phyloP scores from a whole-genome alignment of 2,329 filamentous ascomycete species.

The Thermothelomyces thermophilus region DNA sequence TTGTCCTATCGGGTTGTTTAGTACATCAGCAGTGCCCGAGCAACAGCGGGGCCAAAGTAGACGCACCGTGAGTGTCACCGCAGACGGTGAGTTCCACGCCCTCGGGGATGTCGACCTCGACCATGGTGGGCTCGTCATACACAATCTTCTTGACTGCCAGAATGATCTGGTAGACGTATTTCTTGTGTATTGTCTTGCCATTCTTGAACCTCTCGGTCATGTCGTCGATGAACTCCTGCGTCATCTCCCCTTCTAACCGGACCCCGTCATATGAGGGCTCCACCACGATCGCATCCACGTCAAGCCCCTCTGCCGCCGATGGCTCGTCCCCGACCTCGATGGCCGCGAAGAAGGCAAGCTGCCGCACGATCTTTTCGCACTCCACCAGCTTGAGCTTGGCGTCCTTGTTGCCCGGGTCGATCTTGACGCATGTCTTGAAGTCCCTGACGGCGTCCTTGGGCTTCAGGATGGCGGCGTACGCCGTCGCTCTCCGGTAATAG shows the following conservation, averaged over 20 bases:
- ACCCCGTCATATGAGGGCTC: conserved; percentile 83
- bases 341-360: conserved; percentile 86
- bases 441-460: conserved; percentile 85
- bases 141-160: conserved; percentile 83
- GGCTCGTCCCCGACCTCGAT: conserved; percentile 91
- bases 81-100: conserved; percentile 84
- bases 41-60: not conserved
- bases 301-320: conserved; percentile 83
- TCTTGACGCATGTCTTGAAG: conserved; percentile 83
- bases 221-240: conserved; percentile 91
- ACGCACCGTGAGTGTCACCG: conserved; percentile 80
- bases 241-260: conserved; percentile 73
- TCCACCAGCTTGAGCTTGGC: conserved; percentile 86
- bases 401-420: conserved; percentile 82
- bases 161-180: conserved; percentile 97
- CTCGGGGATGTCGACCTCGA: conserved; percentile 76
- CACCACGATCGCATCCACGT: conserved; percentile 77
- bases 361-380: conserved; percentile 90
- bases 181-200: conserved; percentile 90
- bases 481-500: conserved; percentile 88
- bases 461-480: conserved; percentile 83
- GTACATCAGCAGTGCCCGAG: not conserved
- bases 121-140: conserved; percentile 92
- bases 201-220: conserved; percentile 95
- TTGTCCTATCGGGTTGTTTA: conserved; percentile 60